Percentiles rank a stretch among this genome's conserved stretches.
Conservation (phyloP, 2,329 filamentous ascomycete genomes). For the Knufia fluminis region DNA sequence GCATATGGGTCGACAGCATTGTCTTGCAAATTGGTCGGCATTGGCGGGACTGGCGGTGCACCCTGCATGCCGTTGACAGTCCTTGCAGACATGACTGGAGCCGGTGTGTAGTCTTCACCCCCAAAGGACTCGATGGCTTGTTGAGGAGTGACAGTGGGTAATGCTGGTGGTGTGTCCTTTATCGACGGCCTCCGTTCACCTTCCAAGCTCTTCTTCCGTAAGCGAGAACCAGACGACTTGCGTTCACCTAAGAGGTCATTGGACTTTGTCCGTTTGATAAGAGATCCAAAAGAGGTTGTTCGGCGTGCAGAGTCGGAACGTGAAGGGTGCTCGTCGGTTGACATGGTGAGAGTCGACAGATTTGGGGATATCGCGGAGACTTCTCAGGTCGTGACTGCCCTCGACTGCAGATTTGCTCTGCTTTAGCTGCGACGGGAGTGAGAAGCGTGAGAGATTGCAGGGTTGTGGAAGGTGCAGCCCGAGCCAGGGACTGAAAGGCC, state of each 20-base stretch:
- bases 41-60: constrained; percentile 19
- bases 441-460: too few species aligned
- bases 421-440: too few species aligned
- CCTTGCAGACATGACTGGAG: constrained; percentile 1
- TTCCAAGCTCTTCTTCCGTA: constrained; percentile 18
- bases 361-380: not conserved
- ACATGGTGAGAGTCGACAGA: constrained; percentile 4
- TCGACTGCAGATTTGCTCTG: too few species aligned
- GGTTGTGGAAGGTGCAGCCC: not conserved
- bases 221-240: constrained; percentile 15
- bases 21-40: constrained; percentile 14
- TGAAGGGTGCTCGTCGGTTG: not conserved
- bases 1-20: constrained; percentile 60
- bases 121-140: constrained; percentile 20
- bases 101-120: constrained; percentile 20
- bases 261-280: constrained; percentile 9
- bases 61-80: constrained; percentile 11
- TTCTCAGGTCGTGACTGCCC: not conserved
- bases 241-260: constrained; percentile 17
- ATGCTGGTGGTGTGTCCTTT: constrained; percentile 16
- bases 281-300: constrained; percentile 8
- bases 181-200: constrained; percentile 3
- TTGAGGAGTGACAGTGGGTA: constrained; percentile 15
- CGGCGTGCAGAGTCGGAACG: constrained; percentile 2
- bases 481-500: not conserved